Percentiles rank a stretch among this genome's conserved stretches.
Conservation (phyloP, 306 rosid species). For the Vigna unguiculata region DNA sequence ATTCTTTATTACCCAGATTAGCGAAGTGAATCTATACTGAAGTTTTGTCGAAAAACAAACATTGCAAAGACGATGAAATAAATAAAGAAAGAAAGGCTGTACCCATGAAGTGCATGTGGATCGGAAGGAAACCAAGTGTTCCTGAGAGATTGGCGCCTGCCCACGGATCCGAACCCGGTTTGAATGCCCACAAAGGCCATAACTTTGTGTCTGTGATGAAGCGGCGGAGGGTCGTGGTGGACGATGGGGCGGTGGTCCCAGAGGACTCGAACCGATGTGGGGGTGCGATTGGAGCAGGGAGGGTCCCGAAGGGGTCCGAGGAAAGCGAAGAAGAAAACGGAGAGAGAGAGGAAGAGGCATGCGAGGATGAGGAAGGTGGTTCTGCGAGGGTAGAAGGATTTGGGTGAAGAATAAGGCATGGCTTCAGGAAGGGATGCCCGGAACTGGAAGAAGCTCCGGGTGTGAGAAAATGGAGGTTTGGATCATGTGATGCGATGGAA, state of each 20-base stretch:
- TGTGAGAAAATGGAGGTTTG: neutral
- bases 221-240: neutral
- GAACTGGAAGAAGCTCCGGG: constrained; percentile 34
- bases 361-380: constrained; percentile 53
- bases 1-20: too few relatives aligned
- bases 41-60: too few relatives aligned
- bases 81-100: neutral
- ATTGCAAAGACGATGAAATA: neutral
- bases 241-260: constrained; percentile 60
- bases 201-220: constrained; percentile 57
- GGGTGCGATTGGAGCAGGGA: constrained; percentile 45
- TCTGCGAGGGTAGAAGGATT: constrained; percentile 52
- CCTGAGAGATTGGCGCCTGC: constrained; percentile 74
- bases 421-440: neutral
- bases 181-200: constrained; percentile 90
- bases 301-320: constrained; percentile 42
- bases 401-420: constrained; percentile 45
- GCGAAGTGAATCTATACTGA: too few relatives aligned
- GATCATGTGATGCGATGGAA: constrained; percentile 4
- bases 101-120: constrained; percentile 75
- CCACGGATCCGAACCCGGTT: constrained; percentile 84
- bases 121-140: constrained; percentile 93
- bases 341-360: constrained; percentile 55
- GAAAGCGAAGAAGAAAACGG: constrained; percentile 56
- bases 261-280: constrained; percentile 71